These are phyloP conservation scores for Zalerion maritima DNA, from an alignment of 495 filamentous ascomycete genomes.

Conservation along the genomic window DNA sequence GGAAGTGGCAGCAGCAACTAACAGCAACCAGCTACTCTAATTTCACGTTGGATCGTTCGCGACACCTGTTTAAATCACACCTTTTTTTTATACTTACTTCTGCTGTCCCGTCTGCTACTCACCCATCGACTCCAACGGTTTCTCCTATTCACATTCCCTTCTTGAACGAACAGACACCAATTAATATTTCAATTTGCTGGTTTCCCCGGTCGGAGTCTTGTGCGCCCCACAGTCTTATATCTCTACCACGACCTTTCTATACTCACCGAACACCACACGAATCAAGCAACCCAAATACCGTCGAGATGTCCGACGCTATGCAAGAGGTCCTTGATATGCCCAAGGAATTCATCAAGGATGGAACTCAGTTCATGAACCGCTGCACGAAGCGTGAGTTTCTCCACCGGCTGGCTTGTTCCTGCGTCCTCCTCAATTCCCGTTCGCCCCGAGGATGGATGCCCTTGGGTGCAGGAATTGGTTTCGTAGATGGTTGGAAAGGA, in stretches of 20 bases:
- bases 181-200: no score
- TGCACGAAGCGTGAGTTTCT: conserved; percentile 63
- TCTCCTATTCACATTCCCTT: conserved; percentile 4
- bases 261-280: conserved; percentile 3
- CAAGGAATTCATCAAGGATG: conserved; percentile 68
- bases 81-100: no score
- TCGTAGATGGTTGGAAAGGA: not conserved
- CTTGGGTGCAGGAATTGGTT: not conserved
- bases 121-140: conserved; percentile 1
- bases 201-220: no score
- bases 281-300: conserved; percentile 5
- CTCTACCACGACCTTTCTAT: no score
- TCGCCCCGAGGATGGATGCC: conserved; percentile 1
- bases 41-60: no score
- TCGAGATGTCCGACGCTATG: conserved; percentile 56
- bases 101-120: not conserved
- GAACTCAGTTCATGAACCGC: conserved; percentile 65
- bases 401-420: not conserved
- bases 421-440: not conserved
- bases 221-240: no score
- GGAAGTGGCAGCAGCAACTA: no score
- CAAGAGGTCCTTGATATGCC: conserved; percentile 72
- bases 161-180: no score
- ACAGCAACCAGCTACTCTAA: no score
- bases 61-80: no score